A percentile compares a stretch with the other conserved stretches of the same genome.
Conservation (phyloP, 75 land plant genomes). For the Cunninghamia lanceolata region DNA sequence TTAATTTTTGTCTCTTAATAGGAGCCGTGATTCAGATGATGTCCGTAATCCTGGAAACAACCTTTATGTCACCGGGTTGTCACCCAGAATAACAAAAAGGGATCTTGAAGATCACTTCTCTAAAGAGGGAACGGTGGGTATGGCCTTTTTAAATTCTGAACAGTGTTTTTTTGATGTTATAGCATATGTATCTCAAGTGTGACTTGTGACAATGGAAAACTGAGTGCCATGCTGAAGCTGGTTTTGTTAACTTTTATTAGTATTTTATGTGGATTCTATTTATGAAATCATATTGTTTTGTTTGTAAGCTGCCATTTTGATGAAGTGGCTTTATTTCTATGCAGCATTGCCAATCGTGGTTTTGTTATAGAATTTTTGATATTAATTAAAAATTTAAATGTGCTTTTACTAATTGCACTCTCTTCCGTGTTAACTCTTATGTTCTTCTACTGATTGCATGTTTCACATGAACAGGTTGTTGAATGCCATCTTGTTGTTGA, state of each 20-base stretch:
- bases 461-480: slow-evolving; percentile 45
- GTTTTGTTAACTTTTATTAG: neutral
- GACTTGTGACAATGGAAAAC: neutral
- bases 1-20: neutral
- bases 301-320: neutral
- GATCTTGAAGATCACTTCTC: slow-evolving; percentile 82
- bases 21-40: slow-evolving; percentile 29
- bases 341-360: neutral
- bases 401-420: neutral
- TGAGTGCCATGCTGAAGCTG: neutral
- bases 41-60: slow-evolving; percentile 85
- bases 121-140: slow-evolving; percentile 76
- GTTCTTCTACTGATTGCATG: neutral
- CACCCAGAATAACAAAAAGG: slow-evolving; percentile 61
- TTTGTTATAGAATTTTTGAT: neutral
- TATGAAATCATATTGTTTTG: neutral
- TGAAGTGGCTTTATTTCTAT: neutral
- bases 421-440: neutral
- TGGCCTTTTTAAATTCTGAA: too few species aligned
- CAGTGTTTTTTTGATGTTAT: neutral
- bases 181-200: neutral
- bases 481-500: slow-evolving; percentile 79
- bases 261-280: neutral
- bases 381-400: neutral
- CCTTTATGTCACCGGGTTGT: slow-evolving; percentile 89